phyloP scores from a whole-genome alignment of 2,329 filamentous ascomycete species.

The Aureobasidium sp. region DNA sequence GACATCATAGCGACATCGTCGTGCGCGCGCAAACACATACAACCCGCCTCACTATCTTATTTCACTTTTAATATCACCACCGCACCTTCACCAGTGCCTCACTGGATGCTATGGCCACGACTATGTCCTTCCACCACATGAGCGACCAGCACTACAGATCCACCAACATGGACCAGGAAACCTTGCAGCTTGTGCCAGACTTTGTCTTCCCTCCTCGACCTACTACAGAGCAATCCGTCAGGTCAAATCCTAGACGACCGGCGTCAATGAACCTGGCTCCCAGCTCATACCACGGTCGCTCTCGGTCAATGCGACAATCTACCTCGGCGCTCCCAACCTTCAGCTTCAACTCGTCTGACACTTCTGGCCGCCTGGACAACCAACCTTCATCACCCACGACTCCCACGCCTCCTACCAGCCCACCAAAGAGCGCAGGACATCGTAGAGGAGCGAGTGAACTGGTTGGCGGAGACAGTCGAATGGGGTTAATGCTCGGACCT shows the following conservation, averaged over 20 bases:
- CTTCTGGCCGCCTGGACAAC: constrained; percentile 24
- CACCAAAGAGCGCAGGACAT: constrained; percentile 53
- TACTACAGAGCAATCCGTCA: constrained; percentile 19
- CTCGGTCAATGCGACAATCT: constrained; percentile 30
- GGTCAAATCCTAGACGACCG: constrained; percentile 19
- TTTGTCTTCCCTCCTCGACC: constrained; percentile 40
- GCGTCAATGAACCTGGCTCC: constrained; percentile 27
- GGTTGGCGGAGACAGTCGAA: constrained; percentile 59
- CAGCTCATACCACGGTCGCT: constrained; percentile 30
- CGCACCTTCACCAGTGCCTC: not conserved
- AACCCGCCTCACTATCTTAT: not conserved
- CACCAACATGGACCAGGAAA: constrained; percentile 5
- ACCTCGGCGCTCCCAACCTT: constrained; percentile 39
- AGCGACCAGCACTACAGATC: constrained; percentile 6
- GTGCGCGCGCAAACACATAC: not conserved
- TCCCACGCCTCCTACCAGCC: constrained; percentile 30
- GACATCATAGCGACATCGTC: constrained; percentile 8
- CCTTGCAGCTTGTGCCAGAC: constrained; percentile 37
- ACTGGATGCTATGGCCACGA: constrained; percentile 8
- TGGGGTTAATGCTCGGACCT: constrained; percentile 50
- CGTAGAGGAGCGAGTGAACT: constrained; percentile 78
- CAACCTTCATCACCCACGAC: constrained; percentile 30
- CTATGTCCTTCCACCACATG: constrained; percentile 6
- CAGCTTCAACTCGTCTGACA: constrained; percentile 39
- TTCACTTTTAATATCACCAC: constrained; percentile 1